These are phyloP conservation scores for Spirogloea muscicola DNA, from an alignment of 139 green algal species.

Conservation along the genomic window DNA sequence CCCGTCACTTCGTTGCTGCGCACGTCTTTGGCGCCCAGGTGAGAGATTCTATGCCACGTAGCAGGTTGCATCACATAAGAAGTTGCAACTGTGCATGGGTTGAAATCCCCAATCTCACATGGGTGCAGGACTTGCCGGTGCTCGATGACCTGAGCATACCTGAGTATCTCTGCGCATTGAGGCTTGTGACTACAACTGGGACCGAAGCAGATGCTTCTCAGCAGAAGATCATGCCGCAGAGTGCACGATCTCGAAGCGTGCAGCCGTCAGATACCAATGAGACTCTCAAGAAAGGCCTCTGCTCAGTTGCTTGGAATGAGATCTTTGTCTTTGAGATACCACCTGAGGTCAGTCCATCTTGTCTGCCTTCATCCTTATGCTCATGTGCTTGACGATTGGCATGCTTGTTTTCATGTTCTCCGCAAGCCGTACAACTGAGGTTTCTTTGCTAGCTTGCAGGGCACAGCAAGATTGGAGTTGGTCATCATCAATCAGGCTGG, in stretches of 20 bases:
- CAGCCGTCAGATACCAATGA: background rate
- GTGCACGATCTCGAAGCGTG: constrained; percentile 8
- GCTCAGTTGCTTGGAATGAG: constrained; percentile 28
- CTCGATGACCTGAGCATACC: background rate
- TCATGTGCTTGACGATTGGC: no score
- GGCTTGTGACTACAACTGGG: background rate
- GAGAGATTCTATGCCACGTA: no score
- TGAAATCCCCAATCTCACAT: no score
- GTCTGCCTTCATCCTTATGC: background rate
- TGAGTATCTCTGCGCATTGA: constrained; percentile 9
- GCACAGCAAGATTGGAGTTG: constrained; percentile 14
- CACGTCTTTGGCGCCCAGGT: no score
- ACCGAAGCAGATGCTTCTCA: background rate
- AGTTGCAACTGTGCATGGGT: no score
- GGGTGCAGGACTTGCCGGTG: background rate
- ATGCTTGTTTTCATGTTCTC: no score
- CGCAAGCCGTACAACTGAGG: no score
- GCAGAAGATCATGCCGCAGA: constrained; percentile 32
- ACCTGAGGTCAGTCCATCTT: background rate
- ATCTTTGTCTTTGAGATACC: constrained; percentile 41
- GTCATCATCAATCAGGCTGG: constrained; percentile 30
- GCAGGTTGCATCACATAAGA: no score
- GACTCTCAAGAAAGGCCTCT: background rate
- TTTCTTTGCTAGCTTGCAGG: constrained; percentile 16
- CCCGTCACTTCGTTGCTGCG: no score